Conservation (phyloP, 2,329 filamentous ascomycete genomes). For the Pseudohalonectria lignicola region DNA sequence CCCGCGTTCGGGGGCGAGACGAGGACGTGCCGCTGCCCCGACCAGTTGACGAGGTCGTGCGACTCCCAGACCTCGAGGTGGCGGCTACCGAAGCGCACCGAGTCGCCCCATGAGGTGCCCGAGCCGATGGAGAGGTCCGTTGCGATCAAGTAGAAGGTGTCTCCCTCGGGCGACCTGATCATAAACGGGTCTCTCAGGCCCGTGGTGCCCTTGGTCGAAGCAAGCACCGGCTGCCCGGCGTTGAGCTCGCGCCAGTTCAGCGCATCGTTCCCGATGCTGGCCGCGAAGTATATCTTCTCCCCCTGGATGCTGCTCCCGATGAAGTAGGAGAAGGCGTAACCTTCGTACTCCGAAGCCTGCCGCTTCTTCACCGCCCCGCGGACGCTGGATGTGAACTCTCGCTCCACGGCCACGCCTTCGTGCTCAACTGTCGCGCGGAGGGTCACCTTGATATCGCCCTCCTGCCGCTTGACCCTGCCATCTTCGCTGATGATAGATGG, state of each 20-base stretch:
- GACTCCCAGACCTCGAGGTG: slow-evolving; percentile 28
- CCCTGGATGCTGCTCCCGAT: slow-evolving; percentile 24
- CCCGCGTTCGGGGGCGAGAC: slow-evolving; percentile 26
- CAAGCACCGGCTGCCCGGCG: slow-evolving; percentile 21
- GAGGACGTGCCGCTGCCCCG: slow-evolving; percentile 23
- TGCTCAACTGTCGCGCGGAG: slow-evolving; percentile 23
- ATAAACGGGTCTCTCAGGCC: slow-evolving; percentile 29
- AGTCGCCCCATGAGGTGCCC: slow-evolving; percentile 12
- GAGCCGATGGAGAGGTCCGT: slow-evolving; percentile 27
- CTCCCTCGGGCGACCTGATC: slow-evolving; percentile 25
- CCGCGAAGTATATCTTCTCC: slow-evolving; percentile 24
- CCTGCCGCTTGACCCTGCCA: slow-evolving; percentile 23
- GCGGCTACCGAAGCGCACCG: slow-evolving; percentile 11
- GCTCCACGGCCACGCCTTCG: slow-evolving; percentile 11
- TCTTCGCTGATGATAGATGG: slow-evolving; percentile 19
- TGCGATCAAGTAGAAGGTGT: slow-evolving; percentile 26
- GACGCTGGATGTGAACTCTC: slow-evolving; percentile 22
- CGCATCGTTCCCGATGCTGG: slow-evolving; percentile 28
- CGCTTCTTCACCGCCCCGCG: slow-evolving; percentile 18
- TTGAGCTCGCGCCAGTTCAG: slow-evolving; percentile 27
- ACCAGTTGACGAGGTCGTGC: slow-evolving; percentile 25
- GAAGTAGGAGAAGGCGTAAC: slow-evolving; percentile 42
- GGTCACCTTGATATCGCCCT: slow-evolving; percentile 14
- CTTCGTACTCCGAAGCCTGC: slow-evolving; percentile 18
- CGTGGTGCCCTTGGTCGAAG: slow-evolving; percentile 24